Evolutionary conservation across 805 yeast species (phyloP), one percentile per base, ranked within the genome.

Genomic region (Zygotorulaspora sp.): DNA sequence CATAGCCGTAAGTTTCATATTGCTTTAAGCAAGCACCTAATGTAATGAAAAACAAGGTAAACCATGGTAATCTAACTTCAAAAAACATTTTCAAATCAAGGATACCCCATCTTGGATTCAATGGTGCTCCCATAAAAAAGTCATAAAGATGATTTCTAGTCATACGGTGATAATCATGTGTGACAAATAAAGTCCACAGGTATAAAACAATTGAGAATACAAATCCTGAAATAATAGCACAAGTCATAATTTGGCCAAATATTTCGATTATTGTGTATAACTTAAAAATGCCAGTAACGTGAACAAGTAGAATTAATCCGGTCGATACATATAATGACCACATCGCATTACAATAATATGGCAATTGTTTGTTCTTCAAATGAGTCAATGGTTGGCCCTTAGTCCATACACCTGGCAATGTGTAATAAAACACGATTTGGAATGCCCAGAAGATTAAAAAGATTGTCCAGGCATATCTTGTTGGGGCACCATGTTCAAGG

Each of bases 41-140:
- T 2, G 90, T 71, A 47, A 88, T 63, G 68, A 87, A 84, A 63
- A 80, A 79, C 34, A 92, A 66, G 10, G 88, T 85, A 68, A 80
- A 92, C 98, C 98, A 92, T 11, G 98, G 98, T 43, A 92, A 71
- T 61, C 98, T 79, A 30, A 92, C 97, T 66, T 92, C 98, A 61
- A 88, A 90, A 65, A 92, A 92, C 95, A 92, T 87, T 72, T 92
- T 92, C 62, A 87, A 70, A 65, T 92, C 98, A 53, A 90, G 73
- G 52, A 80, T 81, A 28, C 97, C 97, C 58, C 90, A 71, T 61
- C 98, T 75, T 47, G 98, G 98, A 65, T 92, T 92, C 61, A 92
- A 75, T 28, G 97, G 95, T 11, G 96, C 96, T 33, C 98, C 98
- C 94, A 92, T 80, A 68, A 92, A 92, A 56, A 87, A 71, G 63